A percentile compares a stretch with the other conserved stretches of the same genome.
phyloP scores from a whole-genome alignment of 139 green algal species.

The Pseudopediastrum boryanum region DNA sequence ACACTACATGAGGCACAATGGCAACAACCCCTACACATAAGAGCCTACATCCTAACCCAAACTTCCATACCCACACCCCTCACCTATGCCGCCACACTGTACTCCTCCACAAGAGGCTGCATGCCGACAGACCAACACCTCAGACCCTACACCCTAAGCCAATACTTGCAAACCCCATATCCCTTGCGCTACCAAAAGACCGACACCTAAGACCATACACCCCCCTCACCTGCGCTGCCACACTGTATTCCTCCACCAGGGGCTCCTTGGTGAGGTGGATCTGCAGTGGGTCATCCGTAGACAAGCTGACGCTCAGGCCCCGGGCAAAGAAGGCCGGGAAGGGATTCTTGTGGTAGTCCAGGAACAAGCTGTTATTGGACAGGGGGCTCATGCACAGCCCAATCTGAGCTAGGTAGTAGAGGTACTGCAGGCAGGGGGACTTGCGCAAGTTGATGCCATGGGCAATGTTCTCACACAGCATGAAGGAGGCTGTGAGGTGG shows the following conservation, averaged over 20 bases:
- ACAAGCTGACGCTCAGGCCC: slow-evolving; percentile 87
- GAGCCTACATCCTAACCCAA: too few relatives aligned
- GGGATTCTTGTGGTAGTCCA: slow-evolving; percentile 99
- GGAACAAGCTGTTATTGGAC: slow-evolving; percentile 99
- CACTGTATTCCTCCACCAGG: slow-evolving; percentile 95
- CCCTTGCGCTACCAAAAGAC: too few relatives aligned
- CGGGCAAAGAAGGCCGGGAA: slow-evolving; percentile 98
- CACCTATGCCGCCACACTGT: slow-evolving; percentile 93
- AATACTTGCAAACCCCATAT: background rate
- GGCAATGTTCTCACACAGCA: slow-evolving; percentile 96
- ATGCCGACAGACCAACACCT: slow-evolving; percentile 74
- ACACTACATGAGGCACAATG: too few relatives aligned
- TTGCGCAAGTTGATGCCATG: slow-evolving; percentile 99
- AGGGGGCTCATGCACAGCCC: slow-evolving; percentile 72
- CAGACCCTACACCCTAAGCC: background rate
- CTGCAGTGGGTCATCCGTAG: slow-evolving; percentile 83
- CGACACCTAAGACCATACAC: background rate
- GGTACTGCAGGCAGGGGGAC: slow-evolving; percentile 85
- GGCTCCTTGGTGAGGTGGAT: slow-evolving; percentile 97
- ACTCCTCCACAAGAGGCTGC: slow-evolving; percentile 98
- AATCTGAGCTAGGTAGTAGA: slow-evolving; percentile 90
- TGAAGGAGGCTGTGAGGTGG: slow-evolving; percentile 91
- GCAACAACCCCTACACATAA: too few relatives aligned
- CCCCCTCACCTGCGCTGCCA: slow-evolving; percentile 78
- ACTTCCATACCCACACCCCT: background rate